Percentiles rank a stretch among this genome's conserved stretches.
Conservation (phyloP, 163 green algal genomes). For the Prototheca wickerhamii region DNA sequence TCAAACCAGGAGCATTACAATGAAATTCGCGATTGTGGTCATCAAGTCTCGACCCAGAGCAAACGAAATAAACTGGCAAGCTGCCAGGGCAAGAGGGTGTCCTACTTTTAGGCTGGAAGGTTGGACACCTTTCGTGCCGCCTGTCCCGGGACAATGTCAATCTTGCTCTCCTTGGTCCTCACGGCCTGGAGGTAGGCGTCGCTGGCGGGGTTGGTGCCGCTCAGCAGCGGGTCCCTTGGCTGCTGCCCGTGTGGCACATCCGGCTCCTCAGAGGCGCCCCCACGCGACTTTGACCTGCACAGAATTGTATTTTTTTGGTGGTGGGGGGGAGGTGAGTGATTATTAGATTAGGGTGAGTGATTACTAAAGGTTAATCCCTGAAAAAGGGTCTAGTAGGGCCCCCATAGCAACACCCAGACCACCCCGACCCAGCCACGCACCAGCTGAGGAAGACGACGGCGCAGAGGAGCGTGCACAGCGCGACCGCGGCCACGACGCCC, state of each 20-base stretch:
- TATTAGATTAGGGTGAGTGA: background rate
- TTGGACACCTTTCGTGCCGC: slow-evolving; percentile 21
- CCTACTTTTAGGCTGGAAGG: slow-evolving; percentile 11
- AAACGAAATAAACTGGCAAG: background rate
- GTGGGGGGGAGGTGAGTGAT: background rate
- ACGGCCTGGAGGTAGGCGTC: background rate
- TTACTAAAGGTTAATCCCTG: too few relatives aligned
- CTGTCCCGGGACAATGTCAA: background rate
- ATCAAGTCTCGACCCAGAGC: too few relatives aligned
- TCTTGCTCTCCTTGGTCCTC: slow-evolving; percentile 3
- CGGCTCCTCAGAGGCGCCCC: background rate
- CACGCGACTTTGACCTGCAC: background rate
- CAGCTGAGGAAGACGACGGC: slow-evolving; percentile 2
- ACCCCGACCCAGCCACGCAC: background rate
- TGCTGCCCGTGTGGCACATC: background rate
- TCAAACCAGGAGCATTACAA: too few relatives aligned
- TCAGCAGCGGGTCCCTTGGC: background rate
- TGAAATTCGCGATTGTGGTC: too few relatives aligned
- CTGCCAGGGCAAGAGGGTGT: background rate
- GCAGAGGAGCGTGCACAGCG: background rate
- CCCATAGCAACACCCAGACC: background rate
- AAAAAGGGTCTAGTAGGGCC: too few relatives aligned
- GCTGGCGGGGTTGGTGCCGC: background rate
- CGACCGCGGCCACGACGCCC: slow-evolving; percentile 4
- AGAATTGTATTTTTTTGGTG: background rate